A percentile compares a stretch with the other conserved stretches of the same genome.
phyloP scores from a whole-genome alignment of 2,329 filamentous ascomycete genomes.

The Helotiales sp. region DNA sequence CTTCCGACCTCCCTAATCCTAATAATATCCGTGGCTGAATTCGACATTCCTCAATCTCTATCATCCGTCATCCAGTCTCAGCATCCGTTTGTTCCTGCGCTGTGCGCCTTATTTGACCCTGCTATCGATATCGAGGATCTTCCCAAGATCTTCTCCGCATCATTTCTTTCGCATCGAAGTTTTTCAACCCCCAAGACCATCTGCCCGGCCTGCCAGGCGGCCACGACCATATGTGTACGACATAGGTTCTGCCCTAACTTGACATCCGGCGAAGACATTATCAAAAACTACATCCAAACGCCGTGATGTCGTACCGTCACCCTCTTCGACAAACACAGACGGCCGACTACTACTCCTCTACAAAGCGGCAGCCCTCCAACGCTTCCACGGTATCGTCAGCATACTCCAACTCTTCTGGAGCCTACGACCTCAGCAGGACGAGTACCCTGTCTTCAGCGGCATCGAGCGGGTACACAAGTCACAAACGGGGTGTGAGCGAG shows the following conservation, averaged over 20 bases:
- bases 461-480: slow-evolving; percentile 65
- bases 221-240: slow-evolving; percentile 32
- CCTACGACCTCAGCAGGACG: slow-evolving; percentile 62
- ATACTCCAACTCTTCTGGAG: slow-evolving; percentile 59
- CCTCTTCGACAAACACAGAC: slow-evolving; percentile 63
- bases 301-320: slow-evolving; percentile 62
- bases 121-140: slow-evolving; percentile 24
- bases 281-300: slow-evolving; percentile 18
- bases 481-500: slow-evolving; percentile 80
- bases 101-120: slow-evolving; percentile 31
- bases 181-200: slow-evolving; percentile 14
- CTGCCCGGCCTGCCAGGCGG: slow-evolving; percentile 30
- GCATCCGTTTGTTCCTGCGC: slow-evolving; percentile 27
- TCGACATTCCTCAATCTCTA: slow-evolving; percentile 28
- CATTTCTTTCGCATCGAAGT: slow-evolving; percentile 14
- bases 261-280: slow-evolving; percentile 24
- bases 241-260: slow-evolving; percentile 22
- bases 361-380: slow-evolving; percentile 68
- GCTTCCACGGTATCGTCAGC: slow-evolving; percentile 73
- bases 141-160: slow-evolving; percentile 13
- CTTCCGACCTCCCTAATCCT: slow-evolving; percentile 21
- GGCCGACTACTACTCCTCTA: slow-evolving; percentile 49
- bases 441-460: slow-evolving; percentile 75
- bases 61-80: slow-evolving; percentile 23
- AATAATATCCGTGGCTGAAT: slow-evolving; percentile 28